Percentiles rank a stretch among this genome's conserved stretches.
Conservation (phyloP, 495 filamentous ascomycete species). For the Lasiosphaeris hirsuta region DNA sequence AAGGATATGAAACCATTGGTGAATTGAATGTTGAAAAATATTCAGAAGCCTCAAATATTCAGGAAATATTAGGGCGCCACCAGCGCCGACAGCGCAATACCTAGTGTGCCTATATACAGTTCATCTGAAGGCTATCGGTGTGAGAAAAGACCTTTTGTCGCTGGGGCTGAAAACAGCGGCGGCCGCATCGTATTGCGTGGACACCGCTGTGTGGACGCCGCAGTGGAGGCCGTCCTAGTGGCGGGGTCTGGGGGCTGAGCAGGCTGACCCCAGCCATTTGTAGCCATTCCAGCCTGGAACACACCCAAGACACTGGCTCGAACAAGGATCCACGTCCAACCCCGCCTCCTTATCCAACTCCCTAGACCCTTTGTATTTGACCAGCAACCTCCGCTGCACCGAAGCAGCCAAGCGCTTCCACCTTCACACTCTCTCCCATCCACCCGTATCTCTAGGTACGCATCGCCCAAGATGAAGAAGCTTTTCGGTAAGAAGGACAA, state of each 20-base stretch:
- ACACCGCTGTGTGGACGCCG: no score
- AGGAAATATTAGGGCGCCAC: neutral
- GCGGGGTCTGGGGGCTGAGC: no score
- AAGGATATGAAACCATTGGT: neutral
- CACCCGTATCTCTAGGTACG: neutral
- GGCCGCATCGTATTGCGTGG: no score
- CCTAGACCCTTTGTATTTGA: constrained; percentile 2
- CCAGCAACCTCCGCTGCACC: neutral
- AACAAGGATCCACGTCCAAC: constrained; percentile 16
- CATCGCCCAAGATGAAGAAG: constrained; percentile 53
- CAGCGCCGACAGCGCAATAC: neutral
- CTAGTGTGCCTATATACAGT: no score
- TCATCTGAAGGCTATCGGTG: no score
- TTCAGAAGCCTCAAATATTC: neutral
- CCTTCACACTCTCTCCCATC: neutral
- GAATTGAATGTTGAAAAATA: neutral
- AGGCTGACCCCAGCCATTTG: neutral
- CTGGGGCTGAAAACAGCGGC: no score
- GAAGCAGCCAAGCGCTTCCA: neutral
- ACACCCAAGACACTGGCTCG: constrained; percentile 22
- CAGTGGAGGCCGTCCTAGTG: no score
- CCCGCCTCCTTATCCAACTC: constrained; percentile 11
- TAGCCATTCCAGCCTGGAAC: constrained; percentile 20
- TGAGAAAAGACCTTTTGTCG: no score
- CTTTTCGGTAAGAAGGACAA: constrained; percentile 70